phyloP scores from a whole-genome alignment of 139 green algal genomes.

The Pseudopediastrum boryanum region DNA sequence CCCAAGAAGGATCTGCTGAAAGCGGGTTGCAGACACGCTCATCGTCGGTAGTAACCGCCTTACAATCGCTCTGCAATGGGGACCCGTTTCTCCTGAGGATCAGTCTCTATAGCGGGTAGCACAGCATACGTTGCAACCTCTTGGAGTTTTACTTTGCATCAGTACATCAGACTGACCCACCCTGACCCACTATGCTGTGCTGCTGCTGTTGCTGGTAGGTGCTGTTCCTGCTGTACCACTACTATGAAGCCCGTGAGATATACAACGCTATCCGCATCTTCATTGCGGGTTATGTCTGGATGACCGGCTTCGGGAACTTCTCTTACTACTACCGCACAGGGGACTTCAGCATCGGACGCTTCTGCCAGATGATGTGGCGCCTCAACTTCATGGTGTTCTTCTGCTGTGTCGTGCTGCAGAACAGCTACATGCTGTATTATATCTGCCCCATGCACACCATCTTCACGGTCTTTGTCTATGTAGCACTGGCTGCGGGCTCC shows the following conservation, averaged over 20 bases:
- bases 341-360: conserved; percentile 69
- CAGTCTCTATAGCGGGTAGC: too few relatives aligned
- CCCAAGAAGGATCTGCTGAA: too few relatives aligned
- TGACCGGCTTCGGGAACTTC: conserved; percentile 98
- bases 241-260: conserved; percentile 89
- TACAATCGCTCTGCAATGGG: too few relatives aligned
- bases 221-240: conserved; percentile 97
- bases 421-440: conserved; percentile 99
- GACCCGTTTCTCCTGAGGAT: too few relatives aligned
- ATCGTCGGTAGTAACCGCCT: too few relatives aligned
- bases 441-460: conserved; percentile 99
- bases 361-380: conserved; percentile 97
- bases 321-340: conserved; percentile 90
- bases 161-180: too few relatives aligned
- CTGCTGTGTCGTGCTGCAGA: conserved; percentile 54
- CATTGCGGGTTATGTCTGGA: conserved; percentile 97
- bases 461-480: conserved; percentile 95
- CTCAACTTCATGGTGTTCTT: conserved; percentile 93
- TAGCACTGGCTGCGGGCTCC: conserved; percentile 62
- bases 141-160: too few relatives aligned
- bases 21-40: too few relatives aligned
- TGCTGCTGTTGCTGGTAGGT: conserved; percentile 60
- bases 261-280: conserved; percentile 99
- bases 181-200: too few relatives aligned
- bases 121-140: too few relatives aligned